These are phyloP conservation scores for Ulota crispa DNA, from an alignment of 225 moss, liverwort and hornwort species.

Conservation along the genomic window DNA sequence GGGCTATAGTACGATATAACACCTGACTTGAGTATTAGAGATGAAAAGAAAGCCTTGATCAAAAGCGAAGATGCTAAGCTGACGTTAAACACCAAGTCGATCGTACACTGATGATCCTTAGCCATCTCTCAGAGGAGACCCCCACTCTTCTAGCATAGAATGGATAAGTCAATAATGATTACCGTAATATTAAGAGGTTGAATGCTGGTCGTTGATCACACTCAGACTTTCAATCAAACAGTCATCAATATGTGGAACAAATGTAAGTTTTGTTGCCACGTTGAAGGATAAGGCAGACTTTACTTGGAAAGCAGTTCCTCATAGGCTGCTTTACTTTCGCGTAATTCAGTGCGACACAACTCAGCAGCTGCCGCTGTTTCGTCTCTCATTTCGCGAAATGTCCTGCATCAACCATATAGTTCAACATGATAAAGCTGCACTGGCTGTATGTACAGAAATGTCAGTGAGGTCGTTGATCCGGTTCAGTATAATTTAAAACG, in stretches of 20 bases:
- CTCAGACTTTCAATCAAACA: background rate
- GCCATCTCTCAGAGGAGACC: constrained; percentile 6
- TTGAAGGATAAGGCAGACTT: background rate
- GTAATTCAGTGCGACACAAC: constrained; percentile 46
- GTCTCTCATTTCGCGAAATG: constrained; percentile 77
- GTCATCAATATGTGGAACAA: background rate
- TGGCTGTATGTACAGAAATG: background rate
- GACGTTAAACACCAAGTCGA: background rate
- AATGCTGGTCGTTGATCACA: constrained; percentile 1
- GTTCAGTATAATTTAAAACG: background rate
- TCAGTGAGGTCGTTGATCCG: background rate
- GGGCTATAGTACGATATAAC: background rate
- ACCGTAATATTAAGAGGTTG: background rate
- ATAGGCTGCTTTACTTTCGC: constrained; percentile 53
- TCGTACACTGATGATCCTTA: background rate
- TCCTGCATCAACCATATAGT: constrained; percentile 40
- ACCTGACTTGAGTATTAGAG: background rate
- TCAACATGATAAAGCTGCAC: background rate
- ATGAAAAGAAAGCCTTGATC: background rate
- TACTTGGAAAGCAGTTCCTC: constrained; percentile 78
- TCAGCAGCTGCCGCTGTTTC: constrained; percentile 62
- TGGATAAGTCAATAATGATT: background rate
- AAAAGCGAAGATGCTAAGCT: background rate
- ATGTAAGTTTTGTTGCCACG: background rate
- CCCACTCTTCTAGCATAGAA: background rate